These are phyloP conservation scores for Phycomyces nitens DNA, from an alignment of 192 early-diverging fungal species.

Conservation along the genomic window DNA sequence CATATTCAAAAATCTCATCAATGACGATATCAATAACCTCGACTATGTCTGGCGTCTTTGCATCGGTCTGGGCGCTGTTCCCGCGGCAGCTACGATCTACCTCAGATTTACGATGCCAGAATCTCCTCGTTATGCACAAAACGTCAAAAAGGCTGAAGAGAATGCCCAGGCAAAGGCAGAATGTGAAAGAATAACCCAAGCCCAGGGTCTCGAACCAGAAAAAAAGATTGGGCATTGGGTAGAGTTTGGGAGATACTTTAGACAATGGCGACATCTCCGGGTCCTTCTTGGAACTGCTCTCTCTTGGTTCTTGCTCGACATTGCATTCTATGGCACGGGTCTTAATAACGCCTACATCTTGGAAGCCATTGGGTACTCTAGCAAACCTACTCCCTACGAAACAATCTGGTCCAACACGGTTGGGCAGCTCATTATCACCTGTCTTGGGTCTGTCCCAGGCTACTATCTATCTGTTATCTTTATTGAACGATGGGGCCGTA, in stretches of 20 bases:
- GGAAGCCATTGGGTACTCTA: constrained; percentile 63
- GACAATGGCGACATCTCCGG: constrained; percentile 73
- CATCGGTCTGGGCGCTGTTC: constrained; percentile 77
- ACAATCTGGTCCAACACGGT: constrained; percentile 63
- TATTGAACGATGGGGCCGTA: constrained; percentile 81
- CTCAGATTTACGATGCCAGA: constrained; percentile 87
- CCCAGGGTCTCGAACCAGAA: constrained; percentile 27
- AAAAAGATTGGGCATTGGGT: constrained; percentile 21
- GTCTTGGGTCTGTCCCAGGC: constrained; percentile 77
- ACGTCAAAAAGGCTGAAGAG: constrained; percentile 49
- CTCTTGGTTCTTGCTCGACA: constrained; percentile 77
- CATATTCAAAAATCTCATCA: constrained; percentile 67
- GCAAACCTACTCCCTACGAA: constrained; percentile 30
- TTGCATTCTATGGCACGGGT: constrained; percentile 73
- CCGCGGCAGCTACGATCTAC: constrained; percentile 79
- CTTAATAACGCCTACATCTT: constrained; percentile 65
- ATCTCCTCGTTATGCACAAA: constrained; percentile 78
- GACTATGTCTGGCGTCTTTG: constrained; percentile 91
- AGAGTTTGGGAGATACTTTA: constrained; percentile 71
- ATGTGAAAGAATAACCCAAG: constrained; percentile 10
- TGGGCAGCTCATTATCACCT: constrained; percentile 85
- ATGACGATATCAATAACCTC: constrained; percentile 55
- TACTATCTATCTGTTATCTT: constrained; percentile 82
- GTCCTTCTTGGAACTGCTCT: constrained; percentile 69
- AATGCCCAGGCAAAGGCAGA: constrained; percentile 36